Evolutionary conservation across 164 flowering plant species (phyloP), one percentile per base, ranked within the genome.

Genomic region (Berberis vulgaris): DNA sequence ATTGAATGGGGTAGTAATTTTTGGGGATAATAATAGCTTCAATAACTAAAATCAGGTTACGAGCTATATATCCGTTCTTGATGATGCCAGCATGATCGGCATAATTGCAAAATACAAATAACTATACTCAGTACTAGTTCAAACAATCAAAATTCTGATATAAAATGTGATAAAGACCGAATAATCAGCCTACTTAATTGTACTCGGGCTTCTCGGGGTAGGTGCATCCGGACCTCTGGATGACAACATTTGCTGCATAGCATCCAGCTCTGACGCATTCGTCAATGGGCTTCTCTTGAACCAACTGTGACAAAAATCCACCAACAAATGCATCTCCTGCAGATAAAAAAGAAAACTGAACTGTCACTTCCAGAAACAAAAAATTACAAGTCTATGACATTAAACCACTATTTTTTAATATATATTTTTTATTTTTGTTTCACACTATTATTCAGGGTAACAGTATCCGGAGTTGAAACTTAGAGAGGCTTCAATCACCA

Each of bases 241-340:
- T 93, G 66, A 94, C 72, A 6, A 88, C 97, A 78, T 87, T 86
- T 1, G 98, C 81, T 43, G 96, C 98, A 73, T 90, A 93, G 55
- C 81, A 77, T 41, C 95, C 97, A 43, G 97, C 96, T 73, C 72
- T 82, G 4, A 94, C 92, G 68, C 92, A 94, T 2, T 86, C 95
- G 59, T 74, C 95, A 61, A 90, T 87, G 49, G 93, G 88, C 71
- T 89, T 92, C 77, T 75, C 91, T 57, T 76, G 82, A 76, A 94
- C 88, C 82, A 94, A 67, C 68, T 90, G 96, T 0, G 96, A 88
- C 73, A 94, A 56, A 78, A 87, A 89, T 55, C 97, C 96, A 10
- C 98, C 98, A 42, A 88, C 98, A 79, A 88, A 92, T 43, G 98
- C 97, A 83, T 92, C 97, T 7, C 98, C 97, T 92, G 68, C 65